phyloP scores from a whole-genome alignment of 805 yeast species.

The Saccharomycopsis schoenii region DNA sequence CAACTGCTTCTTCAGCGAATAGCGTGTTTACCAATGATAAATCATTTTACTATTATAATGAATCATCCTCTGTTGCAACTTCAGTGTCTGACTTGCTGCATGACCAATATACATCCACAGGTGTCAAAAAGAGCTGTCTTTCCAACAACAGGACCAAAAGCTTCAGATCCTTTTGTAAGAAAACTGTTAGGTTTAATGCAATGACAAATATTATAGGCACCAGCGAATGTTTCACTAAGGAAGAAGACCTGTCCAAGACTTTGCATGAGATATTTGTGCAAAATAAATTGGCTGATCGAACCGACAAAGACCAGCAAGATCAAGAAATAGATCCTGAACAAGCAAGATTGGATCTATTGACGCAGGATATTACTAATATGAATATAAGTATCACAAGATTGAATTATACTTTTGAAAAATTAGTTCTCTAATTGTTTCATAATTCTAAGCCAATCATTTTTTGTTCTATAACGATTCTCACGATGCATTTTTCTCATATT shows the following conservation, averaged over 20 bases:
- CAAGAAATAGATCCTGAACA: conserved; percentile 12
- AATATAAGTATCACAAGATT: background rate
- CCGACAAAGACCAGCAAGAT: background rate
- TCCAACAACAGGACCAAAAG: background rate
- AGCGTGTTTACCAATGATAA: background rate
- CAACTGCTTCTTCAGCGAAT: background rate
- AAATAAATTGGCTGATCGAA: background rate
- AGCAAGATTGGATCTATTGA: conserved; percentile 8
- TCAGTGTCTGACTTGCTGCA: background rate
- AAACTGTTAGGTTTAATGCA: conserved; percentile 5
- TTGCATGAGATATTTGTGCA: conserved; percentile 16
- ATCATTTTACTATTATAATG: background rate
- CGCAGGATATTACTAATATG: conserved; percentile 10
- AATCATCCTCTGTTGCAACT: background rate
- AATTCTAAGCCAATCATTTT: too few relatives aligned
- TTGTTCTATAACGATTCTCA: background rate
- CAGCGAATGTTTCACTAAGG: conserved; percentile 7
- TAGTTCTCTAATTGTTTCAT: background rate
- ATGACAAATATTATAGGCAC: conserved; percentile 8
- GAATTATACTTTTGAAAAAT: background rate
- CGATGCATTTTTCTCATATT: background rate
- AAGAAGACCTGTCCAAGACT: conserved; percentile 8
- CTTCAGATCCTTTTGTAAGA: background rate
- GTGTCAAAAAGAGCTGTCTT: background rate
- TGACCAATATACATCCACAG: background rate